phyloP scores from a whole-genome alignment of 768 basidiomycete species.

The Boletellus sp. region DNA sequence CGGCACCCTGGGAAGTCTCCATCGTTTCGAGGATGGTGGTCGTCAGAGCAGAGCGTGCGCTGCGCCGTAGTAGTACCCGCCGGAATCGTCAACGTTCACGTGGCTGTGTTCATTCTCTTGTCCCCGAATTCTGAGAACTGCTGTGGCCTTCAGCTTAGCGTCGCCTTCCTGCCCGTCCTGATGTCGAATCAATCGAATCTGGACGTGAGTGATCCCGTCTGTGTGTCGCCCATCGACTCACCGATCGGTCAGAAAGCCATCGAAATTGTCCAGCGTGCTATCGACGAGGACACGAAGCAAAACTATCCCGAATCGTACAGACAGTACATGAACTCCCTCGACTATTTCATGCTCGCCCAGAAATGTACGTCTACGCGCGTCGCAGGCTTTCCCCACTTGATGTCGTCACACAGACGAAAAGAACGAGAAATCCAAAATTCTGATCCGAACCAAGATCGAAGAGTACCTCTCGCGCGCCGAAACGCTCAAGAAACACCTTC shows the following conservation, averaged over 20 bases:
- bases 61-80: background rate
- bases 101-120: constrained; percentile 16
- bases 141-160: background rate
- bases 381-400: background rate
- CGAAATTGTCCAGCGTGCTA: constrained; percentile 88
- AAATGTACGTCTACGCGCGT: constrained; percentile 54
- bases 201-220: constrained; percentile 37
- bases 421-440: constrained; percentile 85
- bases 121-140: background rate
- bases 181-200: constrained; percentile 47
- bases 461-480: constrained; percentile 94
- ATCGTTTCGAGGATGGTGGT: background rate
- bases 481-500: constrained; percentile 81
- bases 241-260: constrained; percentile 61
- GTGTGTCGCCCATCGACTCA: constrained; percentile 10
- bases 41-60: background rate
- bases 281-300: constrained; percentile 88
- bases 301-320: constrained; percentile 95
- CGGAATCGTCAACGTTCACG: background rate
- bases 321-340: constrained; percentile 90
- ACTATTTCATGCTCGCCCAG: constrained; percentile 97
- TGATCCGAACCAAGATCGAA: constrained; percentile 84
- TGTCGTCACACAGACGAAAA: constrained; percentile 57
- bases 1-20: constrained; percentile 5
- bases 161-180: background rate